Base-by-base conservation (phyloP, 441 rosid genomes). In the Sinapis alba region DNA sequence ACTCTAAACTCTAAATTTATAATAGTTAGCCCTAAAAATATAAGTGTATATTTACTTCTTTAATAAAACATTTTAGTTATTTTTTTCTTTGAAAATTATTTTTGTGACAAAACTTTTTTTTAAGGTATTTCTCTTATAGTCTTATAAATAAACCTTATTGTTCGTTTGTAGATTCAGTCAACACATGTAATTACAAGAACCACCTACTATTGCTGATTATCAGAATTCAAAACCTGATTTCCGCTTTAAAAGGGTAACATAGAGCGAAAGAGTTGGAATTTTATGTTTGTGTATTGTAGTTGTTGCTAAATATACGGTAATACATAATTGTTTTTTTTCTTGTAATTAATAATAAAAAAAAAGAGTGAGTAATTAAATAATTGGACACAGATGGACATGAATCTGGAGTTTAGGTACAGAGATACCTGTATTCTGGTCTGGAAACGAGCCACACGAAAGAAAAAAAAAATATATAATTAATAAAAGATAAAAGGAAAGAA, bases 341-440 rank as follows among this genome's bases (percentile, higher is more conserved):
- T 24, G 62, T 58, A 3, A 58, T 16, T 47, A 6, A 10, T 58
- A 3, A 58, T 16, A 60, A 6, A 10, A 75, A 67, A 68, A 61
- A 74, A 68, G 74, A 24, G 18, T 18, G 58, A 75, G 45, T 58
- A 51, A 1, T 36, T 4, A 76, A 43, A 76, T 63, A 69, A 69
- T 57, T 32, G 62, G 67, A 65, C 66, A 76, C 67, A 70, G 75
- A 64, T 76, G 71, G 80, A 70, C 62, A 57, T 63, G 38, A 64
- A 64, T 70, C 68, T 70, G 76, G 80, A 70, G 80, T 70, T 76
- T 76, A 70, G 76, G 80, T 76, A 28, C 21, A 43, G 51, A 54
- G 58, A 69, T 24, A 69, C 36, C 71, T 69, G 79, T 62, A 69
- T 53, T 24, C 24, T 36, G 43, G 79, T 70, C 75, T 76, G 71